Conservation (phyloP, 2,329 filamentous ascomycete genomes). For the Colletotrichum truncatum region DNA sequence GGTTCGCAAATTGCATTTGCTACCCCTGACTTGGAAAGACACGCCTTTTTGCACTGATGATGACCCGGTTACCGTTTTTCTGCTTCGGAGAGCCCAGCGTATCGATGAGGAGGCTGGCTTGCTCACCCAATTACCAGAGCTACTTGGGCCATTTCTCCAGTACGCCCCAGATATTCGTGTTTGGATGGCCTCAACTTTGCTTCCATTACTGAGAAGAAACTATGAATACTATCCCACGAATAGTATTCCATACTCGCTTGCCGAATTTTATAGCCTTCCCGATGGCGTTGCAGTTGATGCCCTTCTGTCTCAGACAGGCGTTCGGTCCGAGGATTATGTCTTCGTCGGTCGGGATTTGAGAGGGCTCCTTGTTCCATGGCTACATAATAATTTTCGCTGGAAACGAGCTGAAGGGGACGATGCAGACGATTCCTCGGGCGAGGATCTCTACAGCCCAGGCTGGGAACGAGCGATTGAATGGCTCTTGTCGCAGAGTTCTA, state of each 20-base stretch:
- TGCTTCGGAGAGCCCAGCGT: constrained; percentile 73
- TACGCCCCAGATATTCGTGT: constrained; percentile 68
- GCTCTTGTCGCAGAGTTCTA: constrained; percentile 68
- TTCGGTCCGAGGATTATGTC: constrained; percentile 45
- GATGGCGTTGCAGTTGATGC: constrained; percentile 67
- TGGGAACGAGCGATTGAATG: constrained; percentile 78
- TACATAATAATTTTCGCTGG: constrained; percentile 72
- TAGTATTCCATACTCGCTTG: constrained; percentile 60
- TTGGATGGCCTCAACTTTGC: constrained; percentile 74
- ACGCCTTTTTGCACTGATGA: constrained; percentile 56
- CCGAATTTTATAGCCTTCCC: constrained; percentile 69
- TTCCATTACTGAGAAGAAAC: constrained; percentile 75
- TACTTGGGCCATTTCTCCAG: constrained; percentile 75
- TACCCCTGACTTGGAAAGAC: constrained; percentile 62
- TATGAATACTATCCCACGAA: constrained; percentile 73
- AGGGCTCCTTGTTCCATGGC: constrained; percentile 77
- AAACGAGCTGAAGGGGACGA: constrained; percentile 32
- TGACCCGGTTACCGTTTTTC: constrained; percentile 69
- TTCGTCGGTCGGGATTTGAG: constrained; percentile 71
- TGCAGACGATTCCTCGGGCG: constrained; percentile 28
- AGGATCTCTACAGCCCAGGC: constrained; percentile 58
- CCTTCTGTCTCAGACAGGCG: constrained; percentile 67
- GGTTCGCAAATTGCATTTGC: constrained; percentile 69
- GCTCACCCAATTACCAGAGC: constrained; percentile 71
- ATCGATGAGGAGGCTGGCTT: constrained; percentile 80